phyloP scores from a whole-genome alignment of 495 filamentous ascomycete genomes.

The Parachaetomium inaequale region DNA sequence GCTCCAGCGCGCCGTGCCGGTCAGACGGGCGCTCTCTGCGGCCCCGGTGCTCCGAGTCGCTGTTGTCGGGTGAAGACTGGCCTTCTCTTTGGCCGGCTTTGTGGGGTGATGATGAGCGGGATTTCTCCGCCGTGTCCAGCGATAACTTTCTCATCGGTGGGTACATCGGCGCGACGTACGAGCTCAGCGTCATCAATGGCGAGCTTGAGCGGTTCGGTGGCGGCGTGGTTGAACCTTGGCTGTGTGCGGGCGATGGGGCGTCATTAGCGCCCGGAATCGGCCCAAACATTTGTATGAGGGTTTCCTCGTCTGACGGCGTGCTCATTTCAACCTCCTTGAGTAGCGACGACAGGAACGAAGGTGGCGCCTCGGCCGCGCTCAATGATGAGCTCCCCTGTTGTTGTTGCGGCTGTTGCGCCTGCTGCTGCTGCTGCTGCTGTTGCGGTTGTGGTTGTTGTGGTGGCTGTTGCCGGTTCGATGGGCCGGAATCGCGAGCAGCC shows the following conservation, averaged over 20 bases:
- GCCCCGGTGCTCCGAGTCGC: constrained; percentile 43
- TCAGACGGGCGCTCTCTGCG: constrained; percentile 4
- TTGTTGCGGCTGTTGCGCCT: background rate
- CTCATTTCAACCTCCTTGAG: constrained; percentile 83
- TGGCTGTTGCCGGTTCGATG: constrained; percentile 29
- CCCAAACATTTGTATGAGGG: constrained; percentile 43
- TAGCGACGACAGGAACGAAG: constrained; percentile 73
- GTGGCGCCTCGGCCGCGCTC: constrained; percentile 40
- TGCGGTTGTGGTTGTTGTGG: constrained; percentile 40
- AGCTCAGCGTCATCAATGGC: constrained; percentile 60
- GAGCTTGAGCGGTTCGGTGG: constrained; percentile 61
- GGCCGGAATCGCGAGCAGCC: constrained; percentile 5
- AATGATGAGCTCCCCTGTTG: constrained; percentile 19
- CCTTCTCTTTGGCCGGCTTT: constrained; percentile 12
- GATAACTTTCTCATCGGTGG: constrained; percentile 44
- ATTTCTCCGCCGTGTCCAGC: constrained; percentile 28
- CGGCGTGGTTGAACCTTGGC: constrained; percentile 66
- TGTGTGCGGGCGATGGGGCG: constrained; percentile 61
- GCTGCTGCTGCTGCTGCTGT: constrained; percentile 17
- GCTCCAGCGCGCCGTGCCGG: constrained; percentile 32
- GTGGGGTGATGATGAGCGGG: constrained; percentile 31
- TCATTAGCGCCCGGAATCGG: constrained; percentile 47
- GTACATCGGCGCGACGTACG: constrained; percentile 59
- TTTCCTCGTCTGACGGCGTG: constrained; percentile 52
- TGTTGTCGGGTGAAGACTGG: constrained; percentile 40